These are phyloP conservation scores for Termitomyces sp. DNA, from an alignment of 768 basidiomycete genomes.

Conservation along the genomic window DNA sequence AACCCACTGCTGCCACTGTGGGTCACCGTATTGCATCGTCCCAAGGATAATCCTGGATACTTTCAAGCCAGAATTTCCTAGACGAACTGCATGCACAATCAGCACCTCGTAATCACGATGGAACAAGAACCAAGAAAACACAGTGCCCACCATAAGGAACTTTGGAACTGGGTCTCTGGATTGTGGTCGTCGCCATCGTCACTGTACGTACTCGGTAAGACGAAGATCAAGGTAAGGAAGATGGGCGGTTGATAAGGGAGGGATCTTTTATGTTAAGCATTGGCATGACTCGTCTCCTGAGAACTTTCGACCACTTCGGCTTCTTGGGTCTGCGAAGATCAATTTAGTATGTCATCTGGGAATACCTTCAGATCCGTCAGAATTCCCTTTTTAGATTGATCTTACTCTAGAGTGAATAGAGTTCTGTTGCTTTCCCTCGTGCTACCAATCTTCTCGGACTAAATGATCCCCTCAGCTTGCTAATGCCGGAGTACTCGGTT, in stretches of 20 bases:
- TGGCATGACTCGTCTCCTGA: no score
- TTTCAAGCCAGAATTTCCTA: slow-evolving; percentile 52
- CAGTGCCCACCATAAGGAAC: background rate
- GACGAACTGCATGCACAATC: slow-evolving; percentile 26
- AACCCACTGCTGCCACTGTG: slow-evolving; percentile 46
- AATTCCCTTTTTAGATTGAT: no score
- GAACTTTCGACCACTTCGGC: no score
- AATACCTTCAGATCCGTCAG: no score
- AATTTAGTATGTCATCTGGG: no score
- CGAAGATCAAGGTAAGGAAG: background rate
- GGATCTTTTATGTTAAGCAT: no score
- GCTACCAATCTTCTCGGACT: no score
- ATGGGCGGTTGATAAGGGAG: background rate
- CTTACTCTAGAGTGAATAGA: no score
- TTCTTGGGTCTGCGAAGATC: no score
- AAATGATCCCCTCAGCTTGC: no score
- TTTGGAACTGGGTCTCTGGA: background rate
- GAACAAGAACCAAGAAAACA: background rate
- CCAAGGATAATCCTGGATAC: slow-evolving; percentile 50
- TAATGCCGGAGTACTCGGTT: no score
- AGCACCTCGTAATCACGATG: background rate
- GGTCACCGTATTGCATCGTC: slow-evolving; percentile 49
- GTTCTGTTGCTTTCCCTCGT: no score
- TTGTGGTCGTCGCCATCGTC: background rate
- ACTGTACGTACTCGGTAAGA: background rate